Conservation (phyloP, 495 filamentous ascomycete genomes). For the Hypoxylon lienhwacheense region DNA sequence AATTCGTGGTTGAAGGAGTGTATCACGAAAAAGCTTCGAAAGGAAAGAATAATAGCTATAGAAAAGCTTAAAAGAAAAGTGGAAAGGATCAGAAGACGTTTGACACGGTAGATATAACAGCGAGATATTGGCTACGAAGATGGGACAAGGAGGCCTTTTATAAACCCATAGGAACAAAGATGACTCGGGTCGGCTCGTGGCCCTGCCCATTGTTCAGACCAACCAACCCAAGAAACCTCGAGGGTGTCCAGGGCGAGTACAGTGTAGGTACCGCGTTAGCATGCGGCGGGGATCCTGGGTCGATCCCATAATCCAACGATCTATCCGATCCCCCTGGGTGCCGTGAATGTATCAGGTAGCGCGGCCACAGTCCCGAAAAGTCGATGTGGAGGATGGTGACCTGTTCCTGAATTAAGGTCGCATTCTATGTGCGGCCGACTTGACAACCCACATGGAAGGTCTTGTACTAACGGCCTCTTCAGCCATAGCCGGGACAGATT, state of each 20-base stretch:
- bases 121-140: slow-evolving; percentile 4
- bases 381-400: slow-evolving; percentile 16
- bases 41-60: slow-evolving; percentile 35
- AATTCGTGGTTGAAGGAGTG: slow-evolving; percentile 36
- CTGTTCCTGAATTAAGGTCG: slow-evolving; percentile 25
- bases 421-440: slow-evolving; percentile 7
- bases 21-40: slow-evolving; percentile 30
- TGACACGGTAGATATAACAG: slow-evolving; percentile 5
- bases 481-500: slow-evolving; percentile 9
- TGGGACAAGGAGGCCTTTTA: slow-evolving; percentile 24
- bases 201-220: slow-evolving; percentile 17
- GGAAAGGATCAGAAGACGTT: slow-evolving; percentile 29
- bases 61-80: slow-evolving; percentile 31
- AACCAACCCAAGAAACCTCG: slow-evolving; percentile 25
- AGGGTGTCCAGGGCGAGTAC: slow-evolving; percentile 10
- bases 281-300: slow-evolving; percentile 5
- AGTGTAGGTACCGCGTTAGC: slow-evolving; percentile 11
- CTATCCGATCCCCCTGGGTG: slow-evolving; percentile 24
- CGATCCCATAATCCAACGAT: slow-evolving; percentile 21
- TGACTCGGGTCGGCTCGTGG: slow-evolving; percentile 10
- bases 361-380: slow-evolving; percentile 3
- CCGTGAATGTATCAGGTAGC: slow-evolving; percentile 28
- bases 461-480: slow-evolving; percentile 10
- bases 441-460: slow-evolving; percentile 6
- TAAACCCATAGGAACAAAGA: slow-evolving; percentile 26